Conservation (phyloP, 768 basidiomycete species). For the Boletus rubropictus region DNA sequence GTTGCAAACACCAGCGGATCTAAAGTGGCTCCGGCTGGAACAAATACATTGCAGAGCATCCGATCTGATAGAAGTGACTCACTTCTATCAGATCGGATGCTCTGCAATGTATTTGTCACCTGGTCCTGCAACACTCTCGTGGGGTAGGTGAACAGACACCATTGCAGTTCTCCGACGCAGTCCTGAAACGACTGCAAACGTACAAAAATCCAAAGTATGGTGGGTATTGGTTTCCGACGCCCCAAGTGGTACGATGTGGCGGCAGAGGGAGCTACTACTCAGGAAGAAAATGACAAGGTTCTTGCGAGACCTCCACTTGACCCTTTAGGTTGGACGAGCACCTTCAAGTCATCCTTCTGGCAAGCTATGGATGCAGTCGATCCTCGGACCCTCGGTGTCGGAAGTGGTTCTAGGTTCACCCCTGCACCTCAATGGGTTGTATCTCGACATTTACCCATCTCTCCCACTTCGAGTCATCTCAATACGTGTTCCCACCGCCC, state of each 20-base stretch:
- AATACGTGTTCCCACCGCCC: too few species aligned
- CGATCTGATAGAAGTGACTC: neutral
- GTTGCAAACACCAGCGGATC: neutral
- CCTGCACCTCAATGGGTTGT: slow-evolving; percentile 16
- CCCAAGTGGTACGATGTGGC: neutral
- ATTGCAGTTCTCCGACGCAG: slow-evolving; percentile 19
- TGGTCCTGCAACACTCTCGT: slow-evolving; percentile 19
- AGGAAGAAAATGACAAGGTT: neutral
- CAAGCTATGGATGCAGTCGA: slow-evolving; percentile 44
- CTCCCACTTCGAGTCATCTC: neutral
- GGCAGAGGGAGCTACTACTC: neutral
- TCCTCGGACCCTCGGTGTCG: slow-evolving; percentile 11
- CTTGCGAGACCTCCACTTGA: slow-evolving; percentile 5
- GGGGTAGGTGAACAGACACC: slow-evolving; percentile 28
- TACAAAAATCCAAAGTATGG: slow-evolving; percentile 11
- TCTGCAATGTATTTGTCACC: slow-evolving; percentile 4
- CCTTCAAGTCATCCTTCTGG: slow-evolving; percentile 40
- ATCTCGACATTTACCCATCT: slow-evolving; percentile 11
- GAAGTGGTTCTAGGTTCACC: slow-evolving; percentile 17
- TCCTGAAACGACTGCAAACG: slow-evolving; percentile 5
- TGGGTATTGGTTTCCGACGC: slow-evolving; percentile 9
- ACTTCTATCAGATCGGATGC: neutral
- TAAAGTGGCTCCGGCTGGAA: neutral
- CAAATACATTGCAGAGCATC: neutral
- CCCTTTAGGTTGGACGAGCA: slow-evolving; percentile 36